Evolutionary conservation across 2,329 filamentous ascomycete species (phyloP), one percentile per base, ranked within the genome.

Genomic region (Trichoderma sp.): DNA sequence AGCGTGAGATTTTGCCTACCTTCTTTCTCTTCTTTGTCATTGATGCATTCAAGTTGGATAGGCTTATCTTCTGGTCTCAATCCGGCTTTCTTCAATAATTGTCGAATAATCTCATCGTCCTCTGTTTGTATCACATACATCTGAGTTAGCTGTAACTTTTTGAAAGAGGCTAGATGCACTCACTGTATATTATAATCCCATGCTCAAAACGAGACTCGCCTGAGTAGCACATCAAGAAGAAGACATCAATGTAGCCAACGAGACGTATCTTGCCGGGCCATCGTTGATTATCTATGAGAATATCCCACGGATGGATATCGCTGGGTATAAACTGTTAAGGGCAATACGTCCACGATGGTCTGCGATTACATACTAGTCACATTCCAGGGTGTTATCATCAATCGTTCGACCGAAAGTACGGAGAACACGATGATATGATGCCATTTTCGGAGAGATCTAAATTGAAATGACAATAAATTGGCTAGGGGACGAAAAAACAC

Each of bases 191-290:
- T 26, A 74, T 70, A 32, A 74, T 72, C 4, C 73, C 73, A 28
- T 74, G 66, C n/a, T 74, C 73, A 55, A 74, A 74, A 5, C 73
- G 68, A 32, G 73, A 73, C 43, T 74, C 73, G 9, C 72, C 72
- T 0, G 73, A 73, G 26, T 74, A 74, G 47, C 72, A 73, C 43
- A 74, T 74, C 13, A 74, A 59, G 68, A 74, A 71, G 59, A 74
- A 73, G 6, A 67, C 72, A 12, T 74, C 73, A 34, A 73, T 64
- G 39, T 61, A 74, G 15, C 68, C 72, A 17, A 73, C 43, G 17
- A 73, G 58, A n/a, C 72, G 72, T 9, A 72, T 59, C 30, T 72
- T 72, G 20, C 71, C 71, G 7, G 58, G 20, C 71, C 71, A 72
- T 8, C 71, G 67, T 23, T 70, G 50, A 15, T 61, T 68, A 32